phyloP scores from a whole-genome alignment of 768 basidiomycete genomes.

The Leccinum imitatum region DNA sequence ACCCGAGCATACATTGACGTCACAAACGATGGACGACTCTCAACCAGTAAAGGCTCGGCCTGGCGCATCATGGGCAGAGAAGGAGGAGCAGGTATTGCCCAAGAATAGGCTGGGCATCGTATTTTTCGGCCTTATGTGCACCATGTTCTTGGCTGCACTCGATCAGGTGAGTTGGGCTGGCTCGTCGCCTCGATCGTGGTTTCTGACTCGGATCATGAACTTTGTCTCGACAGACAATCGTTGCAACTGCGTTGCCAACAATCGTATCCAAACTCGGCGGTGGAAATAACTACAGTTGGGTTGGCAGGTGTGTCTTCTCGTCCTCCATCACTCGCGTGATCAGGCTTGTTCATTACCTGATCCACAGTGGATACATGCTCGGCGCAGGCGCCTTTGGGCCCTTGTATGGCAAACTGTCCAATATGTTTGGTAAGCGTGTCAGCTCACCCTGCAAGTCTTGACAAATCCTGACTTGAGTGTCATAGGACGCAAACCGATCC shows the following conservation, averaged over 20 bases:
- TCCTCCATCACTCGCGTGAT: background rate
- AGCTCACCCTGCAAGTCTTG: constrained; percentile 21
- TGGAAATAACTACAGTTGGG: constrained; percentile 68
- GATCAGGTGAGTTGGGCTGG: constrained; percentile 47
- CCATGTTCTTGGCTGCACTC: constrained; percentile 44
- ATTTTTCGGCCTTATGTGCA: constrained; percentile 32
- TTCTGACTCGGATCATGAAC: background rate
- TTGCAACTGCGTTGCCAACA: constrained; percentile 75
- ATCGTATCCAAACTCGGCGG: constrained; percentile 67
- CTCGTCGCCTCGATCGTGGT: background rate
- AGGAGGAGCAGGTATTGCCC: constrained; percentile 57
- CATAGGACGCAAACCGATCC: constrained; percentile 64
- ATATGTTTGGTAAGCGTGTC: constrained; percentile 40
- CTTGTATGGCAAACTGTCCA: constrained; percentile 76
- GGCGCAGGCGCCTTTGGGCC: constrained; percentile 66
- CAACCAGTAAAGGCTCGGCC: constrained; percentile 31
- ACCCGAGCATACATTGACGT: background rate
- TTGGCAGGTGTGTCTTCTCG: constrained; percentile 51
- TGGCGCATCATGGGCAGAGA: constrained; percentile 54
- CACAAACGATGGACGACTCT: constrained; percentile 5
- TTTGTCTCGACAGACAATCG: constrained; percentile 48
- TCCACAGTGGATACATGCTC: constrained; percentile 69
- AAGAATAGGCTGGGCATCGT: constrained; percentile 26
- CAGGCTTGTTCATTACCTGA: background rate
- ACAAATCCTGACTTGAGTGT: background rate